Base-by-base conservation (phyloP, 2,329 filamentous ascomycete genomes). In the Trichoderma brevicompactum region DNA sequence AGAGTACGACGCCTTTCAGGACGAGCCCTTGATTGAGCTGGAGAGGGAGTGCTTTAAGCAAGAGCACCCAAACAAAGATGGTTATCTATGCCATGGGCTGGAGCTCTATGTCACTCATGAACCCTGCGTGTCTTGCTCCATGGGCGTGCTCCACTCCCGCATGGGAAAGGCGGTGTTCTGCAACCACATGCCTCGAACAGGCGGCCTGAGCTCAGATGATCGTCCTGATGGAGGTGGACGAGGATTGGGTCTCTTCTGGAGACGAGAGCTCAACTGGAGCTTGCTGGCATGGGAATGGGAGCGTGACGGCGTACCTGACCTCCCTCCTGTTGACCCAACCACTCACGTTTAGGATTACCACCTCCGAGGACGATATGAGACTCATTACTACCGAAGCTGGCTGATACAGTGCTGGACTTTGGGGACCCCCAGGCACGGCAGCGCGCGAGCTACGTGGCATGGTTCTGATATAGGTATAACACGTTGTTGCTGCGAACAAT, bases 41-140 rank as follows among this genome's bases (percentile, higher is more conserved):
- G 90, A 95, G 74, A 78, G 81, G 68, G 75, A 79, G 63, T 85
- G 89, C 68, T 91, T 88, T 72, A 80, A 82, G 55, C 79, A 86
- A 71, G 87, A 89, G 71, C 90, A 89, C 72, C 86, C 85, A 46
- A 85, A 83, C 69, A 85, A 86, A 38, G 91, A 92, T 70, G 94
- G 94, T 61, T 99, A 99, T 76, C 87, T 99, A 19, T 98, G 94
- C 79, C 92, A 96, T 70, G 92, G 92, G 63, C 85, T 99, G 36
- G 94, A 98, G 77, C 86, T 99, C 65, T 98, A 97, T 79, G 83
- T 96, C 67, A 97, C 94, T 2, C 94, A 98, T 74, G 95, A 99
- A 79, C 95, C 95, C 5, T 99, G 95, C 75, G 86, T 96, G 67
- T 96, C 96, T 86, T 99, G 95, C 79, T 92, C 91, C 41, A 98